A percentile compares a stretch with the other conserved stretches of the same genome.
Conservation (phyloP, 228 moss, liverwort and hornwort genomes). For the Sphagnum fallax region DNA sequence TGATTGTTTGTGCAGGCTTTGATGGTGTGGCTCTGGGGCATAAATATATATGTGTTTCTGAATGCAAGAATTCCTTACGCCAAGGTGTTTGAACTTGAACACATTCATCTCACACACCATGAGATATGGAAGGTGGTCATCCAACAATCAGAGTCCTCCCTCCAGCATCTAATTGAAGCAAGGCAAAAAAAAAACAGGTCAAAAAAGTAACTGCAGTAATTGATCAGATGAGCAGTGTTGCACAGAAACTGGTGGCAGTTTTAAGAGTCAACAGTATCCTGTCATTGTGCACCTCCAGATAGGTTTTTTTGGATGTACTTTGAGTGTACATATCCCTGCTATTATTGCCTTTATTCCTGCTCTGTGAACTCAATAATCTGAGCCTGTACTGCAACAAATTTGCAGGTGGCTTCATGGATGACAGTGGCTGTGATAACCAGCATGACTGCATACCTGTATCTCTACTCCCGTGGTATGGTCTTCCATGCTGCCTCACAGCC, state of each 20-base stretch:
- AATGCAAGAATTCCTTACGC: conserved; percentile 68
- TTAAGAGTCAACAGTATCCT: too few species aligned
- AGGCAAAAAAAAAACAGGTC: too few species aligned
- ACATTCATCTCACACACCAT: conserved; percentile 72
- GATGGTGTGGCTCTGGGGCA: conserved; percentile 97
- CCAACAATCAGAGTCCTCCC: too few species aligned
- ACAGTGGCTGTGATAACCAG: conserved; percentile 73
- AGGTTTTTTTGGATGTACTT: too few species aligned
- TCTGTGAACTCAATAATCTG: too few species aligned
- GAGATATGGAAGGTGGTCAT: conserved; percentile 90
- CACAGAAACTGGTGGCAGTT: too few species aligned
- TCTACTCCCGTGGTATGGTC: conserved; percentile 73
- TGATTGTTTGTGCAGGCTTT: conserved; percentile 48
- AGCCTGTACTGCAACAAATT: background rate
- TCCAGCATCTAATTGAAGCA: too few species aligned
- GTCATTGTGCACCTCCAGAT: too few species aligned
- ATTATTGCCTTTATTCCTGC: too few species aligned
- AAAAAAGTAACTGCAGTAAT: too few species aligned
- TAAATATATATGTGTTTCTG: conserved; percentile 75
- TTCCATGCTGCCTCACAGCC: conserved; percentile 88
- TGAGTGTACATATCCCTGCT: too few species aligned
- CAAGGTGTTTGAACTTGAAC: conserved; percentile 90
- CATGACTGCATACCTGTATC: conserved; percentile 83
- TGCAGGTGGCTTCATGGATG: conserved; percentile 88
- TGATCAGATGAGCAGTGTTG: too few species aligned